phyloP scores from a whole-genome alignment of 2,329 filamentous ascomycete species.

The Pseudocercospora crystallina region DNA sequence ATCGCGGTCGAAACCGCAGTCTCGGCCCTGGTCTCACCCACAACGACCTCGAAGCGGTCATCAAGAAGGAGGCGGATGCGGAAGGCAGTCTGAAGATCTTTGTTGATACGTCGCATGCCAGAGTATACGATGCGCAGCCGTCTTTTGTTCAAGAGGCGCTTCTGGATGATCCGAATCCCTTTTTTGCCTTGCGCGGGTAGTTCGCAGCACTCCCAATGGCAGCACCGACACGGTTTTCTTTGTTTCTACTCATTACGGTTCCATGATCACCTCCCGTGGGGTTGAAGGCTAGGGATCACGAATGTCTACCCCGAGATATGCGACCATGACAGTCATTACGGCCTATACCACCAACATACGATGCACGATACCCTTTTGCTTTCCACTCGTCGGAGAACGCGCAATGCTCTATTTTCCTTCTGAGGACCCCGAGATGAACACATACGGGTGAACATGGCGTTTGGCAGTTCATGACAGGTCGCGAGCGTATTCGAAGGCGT shows the following conservation, averaged over 20 bases:
- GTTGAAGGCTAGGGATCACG: too few species aligned
- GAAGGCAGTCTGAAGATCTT: constrained; percentile 1
- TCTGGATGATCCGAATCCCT: not conserved
- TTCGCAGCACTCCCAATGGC: not conserved
- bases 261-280: not conserved
- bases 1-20: not conserved
- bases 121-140: not conserved
- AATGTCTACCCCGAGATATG: too few species aligned
- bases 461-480: too few species aligned
- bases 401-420: too few species aligned
- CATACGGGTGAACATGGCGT: too few species aligned
- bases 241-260: not conserved
- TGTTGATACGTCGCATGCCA: not conserved
- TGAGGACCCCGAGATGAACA: too few species aligned
- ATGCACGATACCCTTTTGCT: too few species aligned
- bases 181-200: not conserved
- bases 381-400: too few species aligned
- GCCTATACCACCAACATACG: too few species aligned
- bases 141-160: not conserved
- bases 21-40: not conserved
- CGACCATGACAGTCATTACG: too few species aligned
- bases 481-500: too few species aligned
- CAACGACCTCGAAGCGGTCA: not conserved
- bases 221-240: not conserved
- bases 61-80: not conserved